Evolutionary conservation across 768 basidiomycete species (phyloP).

Genomic region (Podaxis sp.): DNA sequence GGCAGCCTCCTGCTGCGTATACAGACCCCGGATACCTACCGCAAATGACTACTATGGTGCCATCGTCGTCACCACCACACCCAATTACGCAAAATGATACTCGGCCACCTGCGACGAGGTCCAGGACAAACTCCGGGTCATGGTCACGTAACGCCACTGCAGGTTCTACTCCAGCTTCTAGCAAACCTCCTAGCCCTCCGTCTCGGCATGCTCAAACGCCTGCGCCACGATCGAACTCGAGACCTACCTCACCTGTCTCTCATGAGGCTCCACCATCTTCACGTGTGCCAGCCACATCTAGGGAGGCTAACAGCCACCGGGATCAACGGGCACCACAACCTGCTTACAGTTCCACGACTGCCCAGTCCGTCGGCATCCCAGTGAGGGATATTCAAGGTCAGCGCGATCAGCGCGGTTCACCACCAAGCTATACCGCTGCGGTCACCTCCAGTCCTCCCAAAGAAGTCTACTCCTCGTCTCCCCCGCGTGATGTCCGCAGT

Average conservation of each 20-base stretch:
- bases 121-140: slow-evolving; percentile 12
- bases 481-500: slow-evolving; percentile 1
- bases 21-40: slow-evolving; percentile 1
- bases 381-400: not conserved
- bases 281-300: not conserved
- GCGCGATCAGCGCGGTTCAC: not conserved
- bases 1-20: not conserved
- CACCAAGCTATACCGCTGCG: not conserved
- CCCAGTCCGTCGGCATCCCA: not conserved
- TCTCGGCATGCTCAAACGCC: slow-evolving; percentile 3
- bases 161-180: not conserved
- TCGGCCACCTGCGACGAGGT: not conserved
- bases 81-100: not conserved
- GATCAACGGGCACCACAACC: not conserved
- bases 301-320: not conserved
- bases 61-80: not conserved
- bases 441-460: not conserved
- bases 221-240: not conserved
- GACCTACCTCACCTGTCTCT: not conserved
- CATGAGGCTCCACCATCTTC: not conserved
- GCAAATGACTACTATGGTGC: not conserved
- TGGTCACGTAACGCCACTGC: slow-evolving; percentile 10
- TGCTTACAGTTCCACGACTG: not conserved
- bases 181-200: slow-evolving; percentile 6
- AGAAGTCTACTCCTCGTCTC: not conserved